Evolutionary conservation across 805 yeast species (phyloP), one percentile per base, ranked within the genome.

Genomic region (Kluyveromyces siamensis): DNA sequence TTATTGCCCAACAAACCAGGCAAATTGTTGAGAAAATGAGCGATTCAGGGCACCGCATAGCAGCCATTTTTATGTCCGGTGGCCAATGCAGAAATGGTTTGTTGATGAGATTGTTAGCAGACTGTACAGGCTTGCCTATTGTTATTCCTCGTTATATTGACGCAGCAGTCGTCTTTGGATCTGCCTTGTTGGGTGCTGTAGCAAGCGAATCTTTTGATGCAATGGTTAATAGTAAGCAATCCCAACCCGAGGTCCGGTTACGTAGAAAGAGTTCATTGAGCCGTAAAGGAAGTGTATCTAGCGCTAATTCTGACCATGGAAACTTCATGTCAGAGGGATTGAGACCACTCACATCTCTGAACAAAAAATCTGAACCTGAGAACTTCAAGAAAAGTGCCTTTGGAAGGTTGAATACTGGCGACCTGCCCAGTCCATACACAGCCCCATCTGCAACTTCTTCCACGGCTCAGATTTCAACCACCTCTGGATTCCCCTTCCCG

Each of bases 1-100:
- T 93, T 59, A 90, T 93, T 66, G 96, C 96, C 45, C 96, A 89
- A 64, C 99, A 93, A 71, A 91, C 98, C 0, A 80, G 96, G 60
- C 99, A 93, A 60, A 93, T 93, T 61, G 83, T 91, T 36, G 93
- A 87, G 56, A 81, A 82, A 52, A 84, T 93, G 88, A 82, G 80
- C 56, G 68, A 72, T 48, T 72, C 85, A 2, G 99, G 99, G 1
- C 96, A 91, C 69, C 55, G 72, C 10, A 77, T 93, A 53, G 72
- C 76, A 17, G 76, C 87, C 19, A 81, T 93, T 52, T 93, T 83
- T 69, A 82, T 93, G 82, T 82, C 91, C 52, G 99, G 99, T 49
- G 98, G 99, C 35, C 99, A 93, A 67, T 90, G 96, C 67, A 80
- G 97, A 62, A 93, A 93, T 67, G 85, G 89, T 16, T 71, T 93